A percentile compares a stretch with the other conserved stretches of the same genome.
phyloP scores from a whole-genome alignment of 257 asterid species.

The Phtheirospermum japonicum region DNA sequence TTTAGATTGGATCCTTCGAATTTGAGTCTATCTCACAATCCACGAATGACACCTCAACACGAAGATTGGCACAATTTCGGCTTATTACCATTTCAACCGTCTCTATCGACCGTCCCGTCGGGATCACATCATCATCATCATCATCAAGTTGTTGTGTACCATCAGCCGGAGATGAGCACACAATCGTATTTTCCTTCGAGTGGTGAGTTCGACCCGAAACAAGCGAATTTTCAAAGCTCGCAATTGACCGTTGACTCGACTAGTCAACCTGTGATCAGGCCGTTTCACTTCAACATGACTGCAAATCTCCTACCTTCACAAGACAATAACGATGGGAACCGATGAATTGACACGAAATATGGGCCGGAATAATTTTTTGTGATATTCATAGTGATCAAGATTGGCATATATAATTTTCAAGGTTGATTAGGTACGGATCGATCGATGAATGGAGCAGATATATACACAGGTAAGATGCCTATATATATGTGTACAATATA shows the following conservation, averaged over 20 bases:
- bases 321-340: slow-evolving; percentile 24
- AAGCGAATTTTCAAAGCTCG: slow-evolving; percentile 36
- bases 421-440: background rate
- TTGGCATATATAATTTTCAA: too few relatives aligned
- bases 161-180: slow-evolving; percentile 27
- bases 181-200: slow-evolving; percentile 53
- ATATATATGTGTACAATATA: background rate
- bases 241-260: slow-evolving; percentile 10
- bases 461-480: slow-evolving; percentile 22
- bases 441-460: background rate
- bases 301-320: slow-evolving; percentile 58
- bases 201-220: background rate
- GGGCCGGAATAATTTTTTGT: background rate
- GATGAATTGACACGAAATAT: background rate
- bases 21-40: slow-evolving; percentile 50
- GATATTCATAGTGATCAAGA: slow-evolving; percentile 15
- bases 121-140: slow-evolving; percentile 41
- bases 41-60: slow-evolving; percentile 27
- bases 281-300: slow-evolving; percentile 48
- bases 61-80: slow-evolving; percentile 47
- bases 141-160: slow-evolving; percentile 43
- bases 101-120: slow-evolving; percentile 27
- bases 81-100: slow-evolving; percentile 10
- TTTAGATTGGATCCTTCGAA: slow-evolving; percentile 71
- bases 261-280: slow-evolving; percentile 31